Evolutionary conservation across 2,329 filamentous ascomycete species (phyloP).

Genomic region (Chaetomiaceae sp.): DNA sequence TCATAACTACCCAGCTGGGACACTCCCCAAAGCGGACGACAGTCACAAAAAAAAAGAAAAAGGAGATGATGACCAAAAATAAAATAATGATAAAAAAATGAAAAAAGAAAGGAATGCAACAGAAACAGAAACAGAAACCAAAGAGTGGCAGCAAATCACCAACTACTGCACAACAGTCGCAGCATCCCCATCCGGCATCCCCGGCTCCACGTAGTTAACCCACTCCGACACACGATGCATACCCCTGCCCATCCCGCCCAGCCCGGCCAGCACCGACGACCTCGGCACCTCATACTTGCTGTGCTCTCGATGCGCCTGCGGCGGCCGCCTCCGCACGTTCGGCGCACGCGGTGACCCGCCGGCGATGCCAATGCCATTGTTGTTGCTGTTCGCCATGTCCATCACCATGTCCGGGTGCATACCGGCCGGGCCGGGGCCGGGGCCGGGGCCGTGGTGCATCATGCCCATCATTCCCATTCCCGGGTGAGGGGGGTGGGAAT

Average conservation of each 20-base stretch:
- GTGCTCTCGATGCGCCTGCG: conserved; percentile 23
- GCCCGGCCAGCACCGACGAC: conserved; percentile 45
- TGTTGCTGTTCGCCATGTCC: neutral
- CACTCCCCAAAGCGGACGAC: neutral
- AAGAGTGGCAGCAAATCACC: too few species aligned
- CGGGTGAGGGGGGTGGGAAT: conserved; percentile 2
- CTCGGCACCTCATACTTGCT: conserved; percentile 29
- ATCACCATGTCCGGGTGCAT: neutral
- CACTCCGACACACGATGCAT: conserved; percentile 47
- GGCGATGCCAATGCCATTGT: neutral
- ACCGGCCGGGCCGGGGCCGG: neutral
- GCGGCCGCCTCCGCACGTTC: conserved; percentile 19
- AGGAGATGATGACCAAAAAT: neutral
- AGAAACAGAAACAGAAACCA: neutral
- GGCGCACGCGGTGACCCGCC: conserved; percentile 21
- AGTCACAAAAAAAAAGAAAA: neutral
- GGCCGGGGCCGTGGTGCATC: conserved; percentile 6
- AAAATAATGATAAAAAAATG: neutral
- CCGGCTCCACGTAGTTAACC: conserved; percentile 45
- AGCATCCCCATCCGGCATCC: conserved; percentile 30
- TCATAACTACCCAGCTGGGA: too few species aligned
- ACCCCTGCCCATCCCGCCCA: conserved; percentile 42
- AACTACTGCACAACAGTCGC: neutral
- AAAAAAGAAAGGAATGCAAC: neutral
- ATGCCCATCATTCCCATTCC: conserved; percentile 8